Conservation (phyloP, 169 alveolate genomes). For the Plasmodium cynomolgi region DNA sequence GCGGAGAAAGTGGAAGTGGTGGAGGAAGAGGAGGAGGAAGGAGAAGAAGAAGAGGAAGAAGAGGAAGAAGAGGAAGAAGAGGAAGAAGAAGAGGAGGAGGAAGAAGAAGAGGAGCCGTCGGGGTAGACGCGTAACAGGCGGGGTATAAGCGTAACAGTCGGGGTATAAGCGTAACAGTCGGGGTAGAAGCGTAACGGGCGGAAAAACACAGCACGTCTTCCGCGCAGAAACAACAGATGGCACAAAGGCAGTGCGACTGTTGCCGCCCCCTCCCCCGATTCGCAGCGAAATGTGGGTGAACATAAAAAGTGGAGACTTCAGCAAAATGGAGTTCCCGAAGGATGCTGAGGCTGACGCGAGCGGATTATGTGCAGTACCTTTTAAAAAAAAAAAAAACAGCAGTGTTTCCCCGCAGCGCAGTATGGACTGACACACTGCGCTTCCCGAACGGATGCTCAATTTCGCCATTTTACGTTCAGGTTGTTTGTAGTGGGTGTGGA, state of each 20-base stretch:
- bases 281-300: not conserved
- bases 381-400: not conserved
- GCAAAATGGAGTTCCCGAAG: not conserved
- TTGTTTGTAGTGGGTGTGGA: not conserved
- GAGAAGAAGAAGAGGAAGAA: no score
- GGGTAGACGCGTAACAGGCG: no score
- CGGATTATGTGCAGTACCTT: not conserved
- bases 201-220: not conserved
- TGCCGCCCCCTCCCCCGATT: not conserved
- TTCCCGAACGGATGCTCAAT: not conserved
- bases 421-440: not conserved
- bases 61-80: no score
- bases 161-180: no score
- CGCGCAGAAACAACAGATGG: not conserved
- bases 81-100: no score
- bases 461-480: not conserved
- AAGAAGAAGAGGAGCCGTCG: no score
- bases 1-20: not conserved
- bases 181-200: not conserved
- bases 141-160: no score
- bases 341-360: not conserved
- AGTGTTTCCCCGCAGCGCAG: not conserved
- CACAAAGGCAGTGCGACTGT: not conserved
- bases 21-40: not conserved
- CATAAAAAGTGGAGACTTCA: not conserved